These are phyloP conservation scores for Eucalyptus tenuipes DNA, from an alignment of 345 rosid species.

Conservation along the genomic window DNA sequence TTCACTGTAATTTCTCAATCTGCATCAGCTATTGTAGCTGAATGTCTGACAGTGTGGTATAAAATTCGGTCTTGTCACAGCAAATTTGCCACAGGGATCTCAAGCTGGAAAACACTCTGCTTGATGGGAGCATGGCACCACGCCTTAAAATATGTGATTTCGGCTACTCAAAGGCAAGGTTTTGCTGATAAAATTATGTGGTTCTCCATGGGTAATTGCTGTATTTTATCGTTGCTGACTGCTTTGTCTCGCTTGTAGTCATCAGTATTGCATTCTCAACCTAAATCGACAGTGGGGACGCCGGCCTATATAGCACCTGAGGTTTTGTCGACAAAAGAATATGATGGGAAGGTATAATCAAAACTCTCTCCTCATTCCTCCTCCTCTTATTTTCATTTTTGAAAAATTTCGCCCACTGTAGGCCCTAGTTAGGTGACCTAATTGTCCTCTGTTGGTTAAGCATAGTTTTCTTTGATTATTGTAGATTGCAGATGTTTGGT, in stretches of 20 bases:
- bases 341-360: slow-evolving; percentile 61
- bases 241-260: slow-evolving; percentile 26
- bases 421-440: background rate
- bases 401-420: background rate
- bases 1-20: background rate
- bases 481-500: slow-evolving; percentile 85
- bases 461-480: background rate
- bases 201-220: background rate
- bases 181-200: background rate
- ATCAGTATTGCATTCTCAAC: slow-evolving; percentile 80
- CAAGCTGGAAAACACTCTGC: slow-evolving; percentile 80
- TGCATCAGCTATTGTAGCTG: background rate
- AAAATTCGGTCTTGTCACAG: slow-evolving; percentile 7
- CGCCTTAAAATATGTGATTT: slow-evolving; percentile 89
- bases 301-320: slow-evolving; percentile 94
- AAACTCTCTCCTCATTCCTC: background rate
- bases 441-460: background rate
- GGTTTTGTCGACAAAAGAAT: slow-evolving; percentile 61
- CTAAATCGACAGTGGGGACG: slow-evolving; percentile 93
- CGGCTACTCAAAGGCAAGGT: slow-evolving; percentile 67
- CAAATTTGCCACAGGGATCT: slow-evolving; percentile 94
- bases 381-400: background rate
- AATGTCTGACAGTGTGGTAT: background rate
- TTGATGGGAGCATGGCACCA: slow-evolving; percentile 67
- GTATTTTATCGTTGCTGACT: background rate